Base-by-base conservation (phyloP, 83 land plant genomes). In the Picea mariana region DNA sequence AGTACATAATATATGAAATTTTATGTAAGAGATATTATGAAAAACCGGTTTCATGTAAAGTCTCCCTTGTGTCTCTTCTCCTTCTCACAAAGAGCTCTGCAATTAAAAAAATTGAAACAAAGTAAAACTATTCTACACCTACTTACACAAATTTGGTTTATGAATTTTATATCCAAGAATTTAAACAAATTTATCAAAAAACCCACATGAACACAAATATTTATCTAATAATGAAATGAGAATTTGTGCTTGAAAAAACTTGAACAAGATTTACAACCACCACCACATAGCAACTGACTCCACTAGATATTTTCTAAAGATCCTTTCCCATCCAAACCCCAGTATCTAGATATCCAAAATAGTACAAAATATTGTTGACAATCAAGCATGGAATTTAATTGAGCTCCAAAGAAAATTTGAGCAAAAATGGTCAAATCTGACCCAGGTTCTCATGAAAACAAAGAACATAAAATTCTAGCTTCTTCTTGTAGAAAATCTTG, bases 231-330 rank as follows among this genome's bases (percentile, higher is more conserved):
- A 52, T 52, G 55, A 52, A 52, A 52, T 52, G 12, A 52, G 55
- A 52, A 9, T 9, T 21, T 21, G 9, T 20, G 67, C 92, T 86
- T 85, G 84, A 91, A 91, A 7, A 89, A 80, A 91, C 93, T 80
- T 94, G 93, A 77, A 94, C 91, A 58, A 91, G 82, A 42, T 90
- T 90, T 84, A 55, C 27, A 21, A 94, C 31, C 31, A 94, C 96
- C 96, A 94, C 96, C 96, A 94, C 95, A 94, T 94, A 24, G 86
- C 87, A 11, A 94, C 94, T 3, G 96, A 93, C 77, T 90, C 93
- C 72, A 94, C 96, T 80, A 94, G 71, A 83, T 87, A 86, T 24
- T 69, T 77, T 79, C 89, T 49, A 62, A 91, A 91, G 16, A 91
- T 80, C 20, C 93, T 91, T 9, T 91, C 93, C 85, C 87, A 91